Base-by-base conservation (phyloP, 2,329 filamentous ascomycete genomes). In the Gnomoniopsis smithogilvyi region DNA sequence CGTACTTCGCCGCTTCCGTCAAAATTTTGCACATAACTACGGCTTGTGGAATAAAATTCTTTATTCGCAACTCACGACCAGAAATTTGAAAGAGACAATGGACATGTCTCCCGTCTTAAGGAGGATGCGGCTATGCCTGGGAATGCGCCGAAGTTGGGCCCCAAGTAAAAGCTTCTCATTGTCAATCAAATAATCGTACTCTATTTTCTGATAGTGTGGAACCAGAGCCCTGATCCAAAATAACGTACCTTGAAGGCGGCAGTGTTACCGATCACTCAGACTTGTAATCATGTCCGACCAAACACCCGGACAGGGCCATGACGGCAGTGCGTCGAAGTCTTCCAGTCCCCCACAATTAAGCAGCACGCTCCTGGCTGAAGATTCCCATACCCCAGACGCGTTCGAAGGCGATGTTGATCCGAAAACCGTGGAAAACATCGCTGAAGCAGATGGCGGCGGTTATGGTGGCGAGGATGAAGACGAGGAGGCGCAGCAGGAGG, bases 1-100 rank as follows among this genome's bases (percentile, higher is more conserved):
- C 43, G 38, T 34, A 34, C 45, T 26, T 55, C 56, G 56, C 59
- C 56, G 43, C 49, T 61, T 61, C 30, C 59, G 49, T 61, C 56
- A 17, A 26, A 21, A 15, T 2, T 46, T 14, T 15, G 33, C 15
- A 6, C 6, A 41, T 50, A n/a, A 10, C 14, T 41, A 36, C 14
- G 51, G 30, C 33, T 45, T 48, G n/a, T 56, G 21, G 33, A 33
- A n/a, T 30, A 3, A 3, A 8, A 14, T 53, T 49, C 51, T 61
- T 58, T 61, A 52, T 61, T 38, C 43, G 21, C 33, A 49, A 7
- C 30, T 46, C 24, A 53, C 19, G 43, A 30, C 2, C 38, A 53
- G 17, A 43, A 24, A 45, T 30, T 19, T 41, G 12, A 24, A 26
- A 7, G 21, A 24, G 51, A 59, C 56, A 61, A 61, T 59, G 59